phyloP scores from a whole-genome alignment of 495 filamentous ascomycete species.

The Peziza echinospora region DNA sequence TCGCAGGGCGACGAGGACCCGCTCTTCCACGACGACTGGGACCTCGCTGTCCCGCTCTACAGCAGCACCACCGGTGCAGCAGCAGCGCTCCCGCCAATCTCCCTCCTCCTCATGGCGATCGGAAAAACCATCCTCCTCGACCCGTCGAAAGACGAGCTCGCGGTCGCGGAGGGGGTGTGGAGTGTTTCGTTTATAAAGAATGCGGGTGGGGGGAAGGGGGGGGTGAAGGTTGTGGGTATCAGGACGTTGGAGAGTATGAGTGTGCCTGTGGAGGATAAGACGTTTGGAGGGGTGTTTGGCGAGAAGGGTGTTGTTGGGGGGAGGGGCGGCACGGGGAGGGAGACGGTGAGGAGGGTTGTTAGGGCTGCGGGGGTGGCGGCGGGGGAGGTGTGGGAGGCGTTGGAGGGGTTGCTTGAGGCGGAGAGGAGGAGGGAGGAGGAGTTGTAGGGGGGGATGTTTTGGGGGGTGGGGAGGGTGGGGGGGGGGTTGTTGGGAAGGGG shows the following conservation, averaged over 20 bases:
- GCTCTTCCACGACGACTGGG: constrained; percentile 97
- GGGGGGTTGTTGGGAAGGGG: too few relatives aligned
- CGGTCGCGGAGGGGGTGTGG: constrained; percentile 70
- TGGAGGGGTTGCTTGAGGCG: not conserved
- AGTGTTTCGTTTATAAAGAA: constrained; percentile 44
- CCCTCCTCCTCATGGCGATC: constrained; percentile 68
- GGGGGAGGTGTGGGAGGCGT: not conserved
- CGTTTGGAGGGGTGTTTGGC: not conserved
- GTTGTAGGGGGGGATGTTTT: too few relatives aligned
- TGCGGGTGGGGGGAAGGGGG: not conserved
- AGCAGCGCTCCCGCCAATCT: constrained; percentile 40
- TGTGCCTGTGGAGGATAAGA: constrained; percentile 5
- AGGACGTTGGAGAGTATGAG: constrained; percentile 15
- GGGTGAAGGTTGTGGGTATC: constrained; percentile 12
- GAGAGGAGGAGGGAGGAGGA: not conserved
- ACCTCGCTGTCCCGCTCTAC: constrained; percentile 55
- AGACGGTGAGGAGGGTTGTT: not conserved
- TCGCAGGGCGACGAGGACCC: constrained; percentile 84
- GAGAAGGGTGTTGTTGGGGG: not conserved
- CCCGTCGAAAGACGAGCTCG: constrained; percentile 69
- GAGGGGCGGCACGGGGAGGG: not conserved
- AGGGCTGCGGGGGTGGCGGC: not conserved
- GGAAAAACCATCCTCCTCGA: constrained; percentile 85
- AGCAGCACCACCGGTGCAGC: constrained; percentile 27
- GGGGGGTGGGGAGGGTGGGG: too few relatives aligned